phyloP scores from a whole-genome alignment of 2,329 filamentous ascomycete genomes.

The Fusarium sp. region DNA sequence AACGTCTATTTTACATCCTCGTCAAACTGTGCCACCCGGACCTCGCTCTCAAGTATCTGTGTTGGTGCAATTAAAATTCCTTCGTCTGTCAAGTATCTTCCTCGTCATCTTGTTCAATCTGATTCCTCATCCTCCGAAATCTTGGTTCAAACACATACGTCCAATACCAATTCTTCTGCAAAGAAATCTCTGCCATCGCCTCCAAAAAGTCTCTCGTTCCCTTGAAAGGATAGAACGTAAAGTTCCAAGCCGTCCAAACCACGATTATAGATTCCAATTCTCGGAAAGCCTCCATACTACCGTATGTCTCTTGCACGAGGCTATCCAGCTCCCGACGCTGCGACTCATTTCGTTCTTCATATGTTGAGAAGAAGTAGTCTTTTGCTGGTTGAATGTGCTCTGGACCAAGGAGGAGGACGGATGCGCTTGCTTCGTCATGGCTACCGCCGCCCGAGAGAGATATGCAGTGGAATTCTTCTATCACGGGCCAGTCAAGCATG shows the following conservation, averaged over 20 bases:
- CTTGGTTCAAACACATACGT: slow-evolving; percentile 6
- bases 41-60: not conserved
- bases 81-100: not conserved
- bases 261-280: not conserved
- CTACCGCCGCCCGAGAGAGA: not conserved
- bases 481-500: not conserved
- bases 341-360: not conserved
- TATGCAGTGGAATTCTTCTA: not conserved
- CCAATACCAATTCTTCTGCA: not conserved
- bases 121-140: not conserved
- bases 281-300: not conserved
- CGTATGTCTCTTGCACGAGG: slow-evolving; percentile 9
- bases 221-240: not conserved
- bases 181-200: not conserved
- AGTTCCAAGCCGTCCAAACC: slow-evolving; percentile 6
- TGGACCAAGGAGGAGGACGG: not conserved
- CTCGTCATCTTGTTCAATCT: not conserved
- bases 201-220: slow-evolving; percentile 1
- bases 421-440: not conserved
- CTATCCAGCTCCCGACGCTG: slow-evolving; percentile 1
- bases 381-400: slow-evolving; percentile 4
- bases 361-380: slow-evolving; percentile 7
- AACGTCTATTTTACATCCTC: not conserved
- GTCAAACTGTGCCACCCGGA: not conserved
- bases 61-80: not conserved